These are phyloP conservation scores for Lactarius hengduanensis DNA, from an alignment of 768 basidiomycete species.

Conservation along the genomic window DNA sequence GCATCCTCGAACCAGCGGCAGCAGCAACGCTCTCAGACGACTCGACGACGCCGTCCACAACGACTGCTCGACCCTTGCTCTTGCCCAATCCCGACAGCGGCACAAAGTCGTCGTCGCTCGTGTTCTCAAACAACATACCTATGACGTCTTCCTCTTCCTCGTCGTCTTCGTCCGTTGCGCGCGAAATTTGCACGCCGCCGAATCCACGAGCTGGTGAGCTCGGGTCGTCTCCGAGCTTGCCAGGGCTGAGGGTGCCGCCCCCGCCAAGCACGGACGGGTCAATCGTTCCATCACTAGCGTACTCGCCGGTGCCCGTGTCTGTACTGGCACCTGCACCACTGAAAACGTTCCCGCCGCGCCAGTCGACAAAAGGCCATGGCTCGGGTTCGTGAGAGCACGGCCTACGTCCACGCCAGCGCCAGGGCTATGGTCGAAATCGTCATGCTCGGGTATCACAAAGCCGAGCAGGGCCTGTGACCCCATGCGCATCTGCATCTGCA, in stretches of 20 bases:
- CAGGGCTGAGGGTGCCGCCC: background rate
- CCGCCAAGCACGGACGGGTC: constrained; percentile 26
- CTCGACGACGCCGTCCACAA: background rate
- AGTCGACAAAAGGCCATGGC: background rate
- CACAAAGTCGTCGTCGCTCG: too few relatives aligned
- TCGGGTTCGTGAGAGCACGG: too few relatives aligned
- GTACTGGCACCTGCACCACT: background rate
- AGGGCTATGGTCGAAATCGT: background rate
- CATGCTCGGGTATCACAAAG: constrained; percentile 12
- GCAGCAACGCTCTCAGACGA: background rate
- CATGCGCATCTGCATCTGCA: too few relatives aligned
- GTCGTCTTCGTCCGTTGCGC: background rate
- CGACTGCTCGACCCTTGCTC: background rate
- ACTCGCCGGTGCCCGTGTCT: background rate
- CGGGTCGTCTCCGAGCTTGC: background rate
- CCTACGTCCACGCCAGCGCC: too few relatives aligned
- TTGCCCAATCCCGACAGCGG: too few relatives aligned
- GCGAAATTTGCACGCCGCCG: background rate
- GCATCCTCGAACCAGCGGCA: background rate
- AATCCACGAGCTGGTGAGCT: background rate
- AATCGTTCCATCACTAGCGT: constrained; percentile 24
- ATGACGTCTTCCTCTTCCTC: constrained; percentile 13
- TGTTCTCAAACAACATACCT: background rate
- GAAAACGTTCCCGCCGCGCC: background rate
- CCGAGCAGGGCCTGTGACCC: constrained; percentile 10